A percentile compares a stretch with the other conserved stretches of the same genome.
phyloP scores from a whole-genome alignment of 495 filamentous ascomycete species.

The Aspergillus sclerotioniger region DNA sequence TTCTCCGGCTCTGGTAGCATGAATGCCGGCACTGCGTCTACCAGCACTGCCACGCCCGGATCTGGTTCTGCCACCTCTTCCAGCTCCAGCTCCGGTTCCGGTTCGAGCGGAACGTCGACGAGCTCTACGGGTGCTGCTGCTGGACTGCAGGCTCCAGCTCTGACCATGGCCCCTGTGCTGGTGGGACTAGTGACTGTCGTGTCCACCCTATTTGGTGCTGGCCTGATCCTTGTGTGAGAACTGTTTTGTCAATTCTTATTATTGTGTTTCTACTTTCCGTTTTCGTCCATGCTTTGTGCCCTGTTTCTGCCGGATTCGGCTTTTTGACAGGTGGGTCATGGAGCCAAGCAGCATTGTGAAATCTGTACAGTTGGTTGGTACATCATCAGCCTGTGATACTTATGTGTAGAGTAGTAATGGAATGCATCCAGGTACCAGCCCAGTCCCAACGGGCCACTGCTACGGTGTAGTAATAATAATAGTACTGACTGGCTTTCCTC shows the following conservation, averaged over 20 bases:
- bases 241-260: constrained; percentile 13
- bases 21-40: constrained; percentile 60
- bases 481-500: neutral
- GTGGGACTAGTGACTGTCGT: constrained; percentile 53
- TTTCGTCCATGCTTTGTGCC: neutral
- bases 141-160: constrained; percentile 37
- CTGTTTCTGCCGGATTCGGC: neutral
- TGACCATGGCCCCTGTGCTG: constrained; percentile 54
- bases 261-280: neutral
- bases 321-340: neutral
- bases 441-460: neutral
- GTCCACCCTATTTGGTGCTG: constrained; percentile 64
- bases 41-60: constrained; percentile 60
- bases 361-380: constrained; percentile 3
- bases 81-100: constrained; percentile 5
- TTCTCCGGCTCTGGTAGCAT: constrained; percentile 72
- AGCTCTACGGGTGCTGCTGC: constrained; percentile 44
- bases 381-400: neutral
- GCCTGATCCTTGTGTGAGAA: constrained; percentile 46
- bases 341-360: neutral
- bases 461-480: neutral
- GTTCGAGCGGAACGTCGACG: neutral
- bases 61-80: constrained; percentile 44
- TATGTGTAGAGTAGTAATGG: constrained; percentile 4
- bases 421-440: neutral